Evolutionary conservation across 2,329 filamentous ascomycete genomes (phyloP).

Genomic region (Cordyceps pruinosa): DNA sequence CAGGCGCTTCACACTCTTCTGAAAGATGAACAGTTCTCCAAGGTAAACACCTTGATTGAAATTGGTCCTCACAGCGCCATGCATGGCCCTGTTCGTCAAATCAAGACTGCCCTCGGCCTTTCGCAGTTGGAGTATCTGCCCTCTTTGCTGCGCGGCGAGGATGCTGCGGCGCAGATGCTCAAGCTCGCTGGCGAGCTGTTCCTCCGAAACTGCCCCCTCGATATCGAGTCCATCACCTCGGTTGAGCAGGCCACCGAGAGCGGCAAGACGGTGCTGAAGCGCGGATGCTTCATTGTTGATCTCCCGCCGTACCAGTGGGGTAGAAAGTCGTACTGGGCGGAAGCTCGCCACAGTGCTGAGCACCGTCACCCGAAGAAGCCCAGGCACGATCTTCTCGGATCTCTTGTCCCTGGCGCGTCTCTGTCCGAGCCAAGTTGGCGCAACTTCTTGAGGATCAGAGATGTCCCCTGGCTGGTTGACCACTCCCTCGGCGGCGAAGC

Average conservation of each 20-base stretch:
- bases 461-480: background rate
- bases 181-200: background rate
- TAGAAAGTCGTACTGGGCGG: background rate
- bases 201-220: background rate
- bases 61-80: background rate
- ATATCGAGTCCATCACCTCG: background rate
- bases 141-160: background rate
- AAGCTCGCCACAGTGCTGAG: background rate
- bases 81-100: background rate
- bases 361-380: background rate
- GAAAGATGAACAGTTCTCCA: background rate
- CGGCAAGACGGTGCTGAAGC: background rate
- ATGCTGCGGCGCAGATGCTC: background rate
- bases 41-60: background rate
- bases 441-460: background rate
- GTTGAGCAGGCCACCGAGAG: background rate
- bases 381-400: background rate
- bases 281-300: background rate
- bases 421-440: background rate
- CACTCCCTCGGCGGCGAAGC: background rate
- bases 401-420: background rate
- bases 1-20: background rate
- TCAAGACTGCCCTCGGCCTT: background rate
- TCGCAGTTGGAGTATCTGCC: background rate
- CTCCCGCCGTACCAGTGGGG: background rate